Evolutionary conservation across 306 rosid species (phyloP).

Genomic region (Quercus suber): DNA sequence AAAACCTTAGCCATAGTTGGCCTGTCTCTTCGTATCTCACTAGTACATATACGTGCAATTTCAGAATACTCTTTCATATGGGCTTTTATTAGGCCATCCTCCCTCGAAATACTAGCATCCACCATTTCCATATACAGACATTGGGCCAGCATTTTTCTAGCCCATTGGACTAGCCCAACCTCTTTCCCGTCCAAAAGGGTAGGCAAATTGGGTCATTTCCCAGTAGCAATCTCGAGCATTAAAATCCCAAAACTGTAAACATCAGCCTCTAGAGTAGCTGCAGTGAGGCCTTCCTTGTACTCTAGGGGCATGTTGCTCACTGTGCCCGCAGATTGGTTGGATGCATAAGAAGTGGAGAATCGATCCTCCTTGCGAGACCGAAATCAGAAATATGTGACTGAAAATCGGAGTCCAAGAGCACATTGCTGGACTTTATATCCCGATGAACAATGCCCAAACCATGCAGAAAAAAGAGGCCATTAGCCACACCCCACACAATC

Average conservation of each 20-base stretch:
- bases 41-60: too few species aligned
- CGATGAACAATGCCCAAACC: constrained; percentile 70
- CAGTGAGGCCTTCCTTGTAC: constrained; percentile 52
- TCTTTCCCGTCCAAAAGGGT: constrained; percentile 17
- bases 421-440: constrained; percentile 80
- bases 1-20: constrained; percentile 55
- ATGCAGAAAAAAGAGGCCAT: constrained; percentile 61
- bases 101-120: constrained; percentile 49
- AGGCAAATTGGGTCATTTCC: constrained; percentile 61
- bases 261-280: constrained; percentile 58
- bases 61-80: constrained; percentile 54
- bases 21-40: constrained; percentile 35
- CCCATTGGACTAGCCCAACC: constrained; percentile 69
- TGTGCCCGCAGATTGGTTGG: constrained; percentile 77
- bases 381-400: constrained; percentile 86
- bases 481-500: constrained; percentile 59
- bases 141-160: constrained; percentile 45
- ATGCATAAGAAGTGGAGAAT: constrained; percentile 54
- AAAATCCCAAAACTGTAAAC: constrained; percentile 90
- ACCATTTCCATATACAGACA: constrained; percentile 49
- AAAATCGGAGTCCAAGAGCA: constrained; percentile 53
- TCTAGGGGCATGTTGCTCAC: constrained; percentile 96
- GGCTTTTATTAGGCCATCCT: constrained; percentile 36
- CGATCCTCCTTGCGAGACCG: constrained; percentile 76
- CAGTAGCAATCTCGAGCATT: constrained; percentile 63